Conservation (phyloP, 768 basidiomycete species). For the Solioccasus polychromus region DNA sequence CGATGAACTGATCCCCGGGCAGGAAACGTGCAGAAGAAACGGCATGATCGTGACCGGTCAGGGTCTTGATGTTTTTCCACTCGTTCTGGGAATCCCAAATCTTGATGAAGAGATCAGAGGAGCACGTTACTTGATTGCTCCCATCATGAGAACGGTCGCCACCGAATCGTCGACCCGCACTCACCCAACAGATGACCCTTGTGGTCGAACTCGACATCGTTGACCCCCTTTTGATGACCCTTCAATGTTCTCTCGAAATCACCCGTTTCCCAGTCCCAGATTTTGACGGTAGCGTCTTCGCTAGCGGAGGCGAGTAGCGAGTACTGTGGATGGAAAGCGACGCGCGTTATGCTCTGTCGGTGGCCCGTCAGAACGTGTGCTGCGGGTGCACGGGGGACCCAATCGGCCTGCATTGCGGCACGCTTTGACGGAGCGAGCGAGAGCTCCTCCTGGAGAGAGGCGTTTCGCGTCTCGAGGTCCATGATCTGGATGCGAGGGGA, state of each 20-base stretch:
- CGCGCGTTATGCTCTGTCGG: constrained; percentile 68
- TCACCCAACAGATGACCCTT: constrained; percentile 80
- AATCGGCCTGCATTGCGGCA: constrained; percentile 69
- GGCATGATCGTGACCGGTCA: constrained; percentile 89
- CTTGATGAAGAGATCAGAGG: constrained; percentile 88
- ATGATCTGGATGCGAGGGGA: constrained; percentile 69
- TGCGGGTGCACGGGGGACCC: constrained; percentile 86
- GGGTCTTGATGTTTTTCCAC: constrained; percentile 84
- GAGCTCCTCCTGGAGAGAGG: constrained; percentile 73
- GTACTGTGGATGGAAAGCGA: constrained; percentile 86
- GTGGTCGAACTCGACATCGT: constrained; percentile 85
- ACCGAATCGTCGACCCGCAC: constrained; percentile 11
- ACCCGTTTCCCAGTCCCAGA: constrained; percentile 97
- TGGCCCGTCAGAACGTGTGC: constrained; percentile 77
- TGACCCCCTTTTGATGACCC: constrained; percentile 86
- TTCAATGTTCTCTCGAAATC: constrained; percentile 91
- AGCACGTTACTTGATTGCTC: constrained; percentile 48
- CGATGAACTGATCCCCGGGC: constrained; percentile 78
- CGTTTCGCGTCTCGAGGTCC: constrained; percentile 86
- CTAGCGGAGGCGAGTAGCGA: constrained; percentile 81
- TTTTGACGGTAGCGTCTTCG: constrained; percentile 86
- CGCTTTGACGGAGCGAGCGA: constrained; percentile 47
- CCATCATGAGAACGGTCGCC: constrained; percentile 1
- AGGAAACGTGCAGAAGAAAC: constrained; percentile 85
- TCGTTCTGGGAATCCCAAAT: constrained; percentile 90